Base-by-base conservation (phyloP, 1,284 basidiomycete species). In the Taiwanofungus camphoratus region DNA sequence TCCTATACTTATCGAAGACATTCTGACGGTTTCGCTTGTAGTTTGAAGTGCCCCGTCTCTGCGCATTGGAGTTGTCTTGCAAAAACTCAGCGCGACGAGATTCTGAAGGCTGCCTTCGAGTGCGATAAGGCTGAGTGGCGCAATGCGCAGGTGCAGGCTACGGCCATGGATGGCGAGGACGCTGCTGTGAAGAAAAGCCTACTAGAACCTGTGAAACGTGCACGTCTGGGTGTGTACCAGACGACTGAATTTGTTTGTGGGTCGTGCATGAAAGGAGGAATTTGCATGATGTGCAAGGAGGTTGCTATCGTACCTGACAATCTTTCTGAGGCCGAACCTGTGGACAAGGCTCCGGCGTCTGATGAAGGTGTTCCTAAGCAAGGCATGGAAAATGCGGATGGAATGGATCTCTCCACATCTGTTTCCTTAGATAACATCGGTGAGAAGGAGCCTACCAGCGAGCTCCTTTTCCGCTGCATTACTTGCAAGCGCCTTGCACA, bases 41-140 rank as follows among this genome's bases (percentile, higher is more conserved):
- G 86, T 57, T 66, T 89, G 34, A 82, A 77, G 59, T 94, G 91
- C 52, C 81, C 83, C 11, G 75, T 89, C 19, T 70, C 76, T 11
- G 77, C 77, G 24, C 91, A 94, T 59, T 94, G 88, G 87, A 73
- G 68, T 24, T 94, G 92, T 58, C 67, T 93, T 12, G 74, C 78
- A 11, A 62, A 58, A 29, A 68, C 67, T 13, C 82, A 90, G 56
- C 77, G 77, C 32, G 77, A 82, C 30, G 87, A 89, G 49, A 85
- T 93, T 32, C 62, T 85, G 13, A 77, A 73, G 47, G 83, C 80
- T 37, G 74, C 78, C 8, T 69, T 69, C 36, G 72, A 72, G 39
- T 69, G 68, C 39, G 79, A 84, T 44, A 61, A 60, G 44, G 60
- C 59, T 2, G 66, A 64, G 34, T 70, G 68, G 70, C 65, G 57